phyloP scores from a whole-genome alignment of 495 filamentous ascomycete species.

The Penicillium crystallinum region DNA sequence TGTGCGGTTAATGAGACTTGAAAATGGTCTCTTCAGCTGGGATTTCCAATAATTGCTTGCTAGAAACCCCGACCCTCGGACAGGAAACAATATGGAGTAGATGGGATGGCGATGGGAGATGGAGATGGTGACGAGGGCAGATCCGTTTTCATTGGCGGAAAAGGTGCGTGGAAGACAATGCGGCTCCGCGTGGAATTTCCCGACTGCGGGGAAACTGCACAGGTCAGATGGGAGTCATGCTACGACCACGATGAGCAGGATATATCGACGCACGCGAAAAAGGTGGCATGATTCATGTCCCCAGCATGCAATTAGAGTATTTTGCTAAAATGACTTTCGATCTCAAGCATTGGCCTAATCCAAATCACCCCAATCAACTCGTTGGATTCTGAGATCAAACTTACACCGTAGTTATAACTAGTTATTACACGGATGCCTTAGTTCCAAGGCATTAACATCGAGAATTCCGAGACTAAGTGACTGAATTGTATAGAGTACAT shows the following conservation, averaged over 20 bases:
- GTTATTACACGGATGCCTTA: not conserved
- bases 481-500: not conserved
- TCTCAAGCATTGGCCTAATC: not conserved
- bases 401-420: no score
- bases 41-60: not conserved
- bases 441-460: no score
- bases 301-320: not conserved
- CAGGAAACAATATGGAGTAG: not conserved
- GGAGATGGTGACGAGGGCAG: conserved; percentile 11
- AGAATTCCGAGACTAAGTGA: no score
- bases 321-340: not conserved
- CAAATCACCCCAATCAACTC: not conserved
- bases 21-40: not conserved
- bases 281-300: not conserved
- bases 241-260: not conserved
- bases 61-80: not conserved
- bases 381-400: not conserved
- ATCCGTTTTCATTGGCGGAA: conserved; percentile 9
- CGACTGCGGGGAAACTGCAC: not conserved
- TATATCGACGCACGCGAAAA: not conserved
- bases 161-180: conserved; percentile 9
- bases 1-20: not conserved
- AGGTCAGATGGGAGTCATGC: not conserved
- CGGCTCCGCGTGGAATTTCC: not conserved
- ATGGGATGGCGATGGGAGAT: conserved; percentile 6